Base-by-base conservation (phyloP, 2,329 filamentous ascomycete species). In the Beauveria scarabaeidicola region DNA sequence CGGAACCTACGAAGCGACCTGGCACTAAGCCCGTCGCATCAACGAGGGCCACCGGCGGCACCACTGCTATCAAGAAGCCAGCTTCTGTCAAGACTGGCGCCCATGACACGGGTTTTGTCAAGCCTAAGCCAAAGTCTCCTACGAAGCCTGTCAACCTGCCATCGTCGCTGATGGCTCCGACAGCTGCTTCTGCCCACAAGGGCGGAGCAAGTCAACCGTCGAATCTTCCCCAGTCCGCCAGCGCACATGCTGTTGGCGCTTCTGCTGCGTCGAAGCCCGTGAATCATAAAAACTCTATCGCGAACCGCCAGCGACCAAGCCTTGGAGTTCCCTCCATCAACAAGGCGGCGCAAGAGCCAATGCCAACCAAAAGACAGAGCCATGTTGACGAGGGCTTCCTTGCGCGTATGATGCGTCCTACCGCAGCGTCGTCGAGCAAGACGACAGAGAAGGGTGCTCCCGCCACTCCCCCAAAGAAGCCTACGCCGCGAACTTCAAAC, bases 351-450 rank as follows among this genome's bases (percentile, higher is more conserved):
- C 69, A 77, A 70, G 77, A 79, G 47, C 19, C 48, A 8, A 32
- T 48, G 65, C 66, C 80, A 54, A 63, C 78, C 7, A 80, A 79
- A 65, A 77, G 78, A 62, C 76, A 81, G 27, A 78, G 77, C 51
- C 80, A 81, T 19, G 77, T 88, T 1, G 86, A 90, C 63, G 86
- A 89, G 64, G 74, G 84, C 15, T 92, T 92, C 72, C 74, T 92
- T 27, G 88, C 87, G n/a, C 83, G 89, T 56, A 91, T 92, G 88
- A 91, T 87, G 84, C 79, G 88, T 44, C 89, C 89, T 2, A 92
- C 89, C 0, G 82, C 87, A 48, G 78, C 83, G 50, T 90, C 86
- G 5, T 80, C 86, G 9, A 85, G 79, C 63, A 91, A 90, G 73
- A 81, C 81, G 0, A 76, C 82, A 3, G 87, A 89, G 5, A 90